Base-by-base conservation (phyloP, 2,329 filamentous ascomycete genomes). In the Colletotrichum sp. region DNA sequence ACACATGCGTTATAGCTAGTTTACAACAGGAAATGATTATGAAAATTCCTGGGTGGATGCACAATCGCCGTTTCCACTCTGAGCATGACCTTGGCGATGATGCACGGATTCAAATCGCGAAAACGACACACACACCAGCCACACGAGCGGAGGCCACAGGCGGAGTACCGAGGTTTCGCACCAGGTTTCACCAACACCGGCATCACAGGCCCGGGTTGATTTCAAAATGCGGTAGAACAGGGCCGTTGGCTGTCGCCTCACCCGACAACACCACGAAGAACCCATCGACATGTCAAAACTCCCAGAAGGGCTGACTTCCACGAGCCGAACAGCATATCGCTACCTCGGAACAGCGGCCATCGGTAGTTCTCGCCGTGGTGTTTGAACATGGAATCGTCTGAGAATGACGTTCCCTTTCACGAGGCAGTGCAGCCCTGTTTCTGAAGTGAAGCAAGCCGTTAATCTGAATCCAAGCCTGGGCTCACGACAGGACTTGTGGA, bases 131-230 rank as follows among this genome's bases (percentile, higher is more conserved):
- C 27, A 48, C n/a, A 32, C 5, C 39, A 32, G 30, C 13, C 25
- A 22, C 63, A 13, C 3, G 25, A 64, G 69, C 55, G 63, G 69
- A 64, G 55, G 30, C 36, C 22, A 57, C 30, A 15, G 39, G 57
- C 63, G 68, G 52, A 57, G 72, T 67, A 57, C 5, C 32, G 27
- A 64, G n/a, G 73, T 75, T 75, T 75, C 73, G 73, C 48, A 48
- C 34, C 69, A 36, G 22, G 70, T 75, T 75, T 75, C 73, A 75
- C 22, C 8, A 52, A 57, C 12, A n/a, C 44, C 34, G 39, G 64
- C 34, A 73, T 75, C 59, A 34, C 48, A n/a, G 44, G 57, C 32
- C 59, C 27, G 44, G 12, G n/a, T 11, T 22, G 25, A 28, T 28
- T 52, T 61, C n/a, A 6, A 36, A 22, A 48, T 27, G 70, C 15